Percentiles rank a stretch among this genome's conserved stretches.
Evolutionary conservation across 495 filamentous ascomycete genomes (phyloP).

Genomic region (Lepraria neglecta): DNA sequence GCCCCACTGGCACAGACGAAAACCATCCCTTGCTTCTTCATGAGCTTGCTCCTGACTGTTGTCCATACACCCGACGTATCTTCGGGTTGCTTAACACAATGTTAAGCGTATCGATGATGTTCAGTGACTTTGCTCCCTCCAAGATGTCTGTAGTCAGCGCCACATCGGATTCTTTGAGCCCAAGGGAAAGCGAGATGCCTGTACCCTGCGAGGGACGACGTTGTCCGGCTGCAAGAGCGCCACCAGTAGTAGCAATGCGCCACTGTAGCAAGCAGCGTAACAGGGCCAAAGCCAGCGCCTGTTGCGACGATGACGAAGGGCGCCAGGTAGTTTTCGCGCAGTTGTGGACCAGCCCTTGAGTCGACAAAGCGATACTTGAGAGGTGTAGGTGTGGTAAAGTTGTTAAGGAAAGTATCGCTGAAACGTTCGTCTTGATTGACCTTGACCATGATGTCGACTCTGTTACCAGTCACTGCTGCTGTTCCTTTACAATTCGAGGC

Average conservation of each 20-base stretch:
- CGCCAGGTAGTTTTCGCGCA: constrained; percentile 5
- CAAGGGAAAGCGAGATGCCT: constrained; percentile 17
- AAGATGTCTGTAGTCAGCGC: constrained; percentile 2
- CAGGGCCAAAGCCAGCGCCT: constrained; percentile 30
- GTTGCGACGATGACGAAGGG: constrained; percentile 29
- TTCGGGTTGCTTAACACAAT: constrained; percentile 22
- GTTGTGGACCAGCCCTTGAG: constrained; percentile 5
- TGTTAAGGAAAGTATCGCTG: constrained; percentile 25
- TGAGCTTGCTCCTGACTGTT: constrained; percentile 15
- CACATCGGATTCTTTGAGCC: constrained; percentile 12
- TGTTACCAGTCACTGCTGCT: neutral
- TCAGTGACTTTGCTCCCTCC: constrained; percentile 3
- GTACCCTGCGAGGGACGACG: neutral
- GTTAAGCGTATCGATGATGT: constrained; percentile 17
- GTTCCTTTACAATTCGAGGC: neutral
- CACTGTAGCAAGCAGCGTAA: constrained; percentile 27
- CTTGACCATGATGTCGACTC: constrained; percentile 26
- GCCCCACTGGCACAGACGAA: constrained; percentile 22
- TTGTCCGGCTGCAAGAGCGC: neutral
- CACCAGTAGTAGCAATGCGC: constrained; percentile 15
- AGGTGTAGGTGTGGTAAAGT: neutral
- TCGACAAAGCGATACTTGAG: constrained; percentile 23
- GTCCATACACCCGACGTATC: constrained; percentile 21
- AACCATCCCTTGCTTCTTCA: constrained; percentile 13
- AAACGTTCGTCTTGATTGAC: constrained; percentile 25